A percentile compares a stretch with the other conserved stretches of the same genome.
Conservation (phyloP, 2,329 filamentous ascomycete genomes). For the Cercospora nicotianae region DNA sequence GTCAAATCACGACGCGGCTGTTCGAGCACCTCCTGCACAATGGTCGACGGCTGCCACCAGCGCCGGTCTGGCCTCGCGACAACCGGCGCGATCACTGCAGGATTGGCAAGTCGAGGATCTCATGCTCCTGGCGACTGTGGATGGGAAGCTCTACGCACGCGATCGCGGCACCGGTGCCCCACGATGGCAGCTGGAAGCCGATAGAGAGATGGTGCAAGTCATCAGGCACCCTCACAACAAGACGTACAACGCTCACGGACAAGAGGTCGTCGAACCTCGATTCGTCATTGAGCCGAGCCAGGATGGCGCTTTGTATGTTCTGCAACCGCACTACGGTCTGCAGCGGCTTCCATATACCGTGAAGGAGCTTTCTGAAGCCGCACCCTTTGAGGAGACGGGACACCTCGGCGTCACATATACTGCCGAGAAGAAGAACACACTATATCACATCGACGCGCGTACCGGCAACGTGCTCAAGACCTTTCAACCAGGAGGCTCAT, state of each 20-base stretch:
- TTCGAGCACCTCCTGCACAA: slow-evolving; percentile 82
- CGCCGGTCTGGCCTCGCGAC: slow-evolving; percentile 70
- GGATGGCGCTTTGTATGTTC: slow-evolving; percentile 84
- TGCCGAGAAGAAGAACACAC: slow-evolving; percentile 83
- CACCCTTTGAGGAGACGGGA: slow-evolving; percentile 69
- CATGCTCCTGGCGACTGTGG: slow-evolving; percentile 99
- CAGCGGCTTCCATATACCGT: slow-evolving; percentile 70
- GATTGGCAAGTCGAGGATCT: slow-evolving; percentile 99
- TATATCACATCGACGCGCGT: slow-evolving; percentile 84
- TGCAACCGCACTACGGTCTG: slow-evolving; percentile 68
- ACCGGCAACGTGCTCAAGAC: slow-evolving; percentile 80
- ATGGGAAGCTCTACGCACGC: slow-evolving; percentile 90
- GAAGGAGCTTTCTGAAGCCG: slow-evolving; percentile 78
- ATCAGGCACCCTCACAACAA: slow-evolving; percentile 70
- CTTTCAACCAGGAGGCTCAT: slow-evolving; percentile 72
- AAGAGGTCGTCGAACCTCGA: slow-evolving; percentile 77
- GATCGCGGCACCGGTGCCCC: slow-evolving; percentile 82
- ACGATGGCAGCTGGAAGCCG: slow-evolving; percentile 81
- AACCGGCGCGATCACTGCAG: slow-evolving; percentile 93
- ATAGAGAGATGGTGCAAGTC: slow-evolving; percentile 87
- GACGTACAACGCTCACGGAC: slow-evolving; percentile 60
- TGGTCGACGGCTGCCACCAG: slow-evolving; percentile 55
- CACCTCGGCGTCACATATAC: slow-evolving; percentile 83
- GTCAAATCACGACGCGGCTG: slow-evolving; percentile 61
- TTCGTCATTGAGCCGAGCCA: slow-evolving; percentile 94